phyloP scores from a whole-genome alignment of 2,329 filamentous ascomycete genomes.

The Blastomyces parvus region DNA sequence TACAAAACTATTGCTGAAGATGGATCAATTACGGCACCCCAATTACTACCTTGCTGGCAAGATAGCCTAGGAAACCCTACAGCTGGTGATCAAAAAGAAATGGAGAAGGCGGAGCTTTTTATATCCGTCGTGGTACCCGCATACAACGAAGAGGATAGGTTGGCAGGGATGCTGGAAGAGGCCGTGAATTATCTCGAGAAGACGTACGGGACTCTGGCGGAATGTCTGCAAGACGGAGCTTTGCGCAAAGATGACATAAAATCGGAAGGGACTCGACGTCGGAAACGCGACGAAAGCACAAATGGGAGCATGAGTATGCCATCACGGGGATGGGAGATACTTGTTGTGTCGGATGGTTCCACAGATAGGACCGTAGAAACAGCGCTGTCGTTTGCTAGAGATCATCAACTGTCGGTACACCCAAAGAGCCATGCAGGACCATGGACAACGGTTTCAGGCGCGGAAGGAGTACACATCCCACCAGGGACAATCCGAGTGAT shows the following conservation, averaged over 20 bases:
- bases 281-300: slow-evolving; percentile 24
- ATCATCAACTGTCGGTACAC: slow-evolving; percentile 48
- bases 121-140: slow-evolving; percentile 90
- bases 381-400: slow-evolving; percentile 68
- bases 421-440: slow-evolving; percentile 41
- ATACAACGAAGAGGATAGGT: slow-evolving; percentile 82
- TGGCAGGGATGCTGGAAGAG: slow-evolving; percentile 79
- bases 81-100: slow-evolving; percentile 39
- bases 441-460: slow-evolving; percentile 37
- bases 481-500: slow-evolving; percentile 76
- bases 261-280: slow-evolving; percentile 20
- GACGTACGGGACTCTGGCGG: slow-evolving; percentile 53
- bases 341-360: slow-evolving; percentile 85
- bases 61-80: slow-evolving; percentile 59
- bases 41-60: slow-evolving; percentile 74
- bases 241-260: slow-evolving; percentile 7
- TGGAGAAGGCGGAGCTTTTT: slow-evolving; percentile 69
- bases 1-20: slow-evolving; percentile 67
- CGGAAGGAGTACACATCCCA: slow-evolving; percentile 47
- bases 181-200: slow-evolving; percentile 76
- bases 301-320: slow-evolving; percentile 28
- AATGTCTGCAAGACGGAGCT: slow-evolving; percentile 13
- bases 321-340: slow-evolving; percentile 71
- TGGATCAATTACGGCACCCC: slow-evolving; percentile 46
- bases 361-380: slow-evolving; percentile 70